Conservation (phyloP, 306 rosid species). For the Medicago ruthenica region DNA sequence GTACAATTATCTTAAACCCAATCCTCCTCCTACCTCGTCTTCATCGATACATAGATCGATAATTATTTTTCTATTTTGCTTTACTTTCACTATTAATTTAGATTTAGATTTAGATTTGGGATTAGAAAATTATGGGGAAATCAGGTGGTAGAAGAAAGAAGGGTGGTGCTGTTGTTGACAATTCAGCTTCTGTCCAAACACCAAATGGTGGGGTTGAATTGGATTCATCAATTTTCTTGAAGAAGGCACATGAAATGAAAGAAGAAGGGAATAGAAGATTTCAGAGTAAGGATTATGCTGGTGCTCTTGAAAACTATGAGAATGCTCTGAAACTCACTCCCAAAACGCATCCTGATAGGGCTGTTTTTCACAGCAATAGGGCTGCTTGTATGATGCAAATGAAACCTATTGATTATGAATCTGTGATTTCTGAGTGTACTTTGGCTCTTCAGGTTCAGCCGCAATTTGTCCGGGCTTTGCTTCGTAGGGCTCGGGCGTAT, state of each 20-base stretch:
- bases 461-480: slow-evolving; percentile 73
- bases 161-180: slow-evolving; percentile 66
- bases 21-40: not conserved
- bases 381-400: slow-evolving; percentile 97
- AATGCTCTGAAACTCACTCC: slow-evolving; percentile 85
- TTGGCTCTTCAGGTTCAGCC: slow-evolving; percentile 97
- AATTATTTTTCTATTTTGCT: not conserved
- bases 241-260: slow-evolving; percentile 91
- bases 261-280: slow-evolving; percentile 91
- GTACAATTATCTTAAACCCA: slow-evolving; percentile 43
- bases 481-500: slow-evolving; percentile 80
- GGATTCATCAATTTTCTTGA: slow-evolving; percentile 82
- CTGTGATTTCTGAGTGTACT: slow-evolving; percentile 87
- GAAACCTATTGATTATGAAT: slow-evolving; percentile 89
- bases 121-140: slow-evolving; percentile 74
- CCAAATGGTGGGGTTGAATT: slow-evolving; percentile 72
- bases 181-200: slow-evolving; percentile 42
- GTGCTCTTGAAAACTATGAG: slow-evolving; percentile 92
- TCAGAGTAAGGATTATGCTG: slow-evolving; percentile 80
- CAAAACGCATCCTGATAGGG: slow-evolving; percentile 77
- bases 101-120: slow-evolving; percentile 23
- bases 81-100: slow-evolving; percentile 15
- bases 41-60: slow-evolving; percentile 4
- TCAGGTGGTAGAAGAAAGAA: slow-evolving; percentile 91
- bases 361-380: slow-evolving; percentile 87